Percentiles rank a stretch among this genome's conserved stretches.
phyloP scores from a whole-genome alignment of 345 rosid genomes.

The Theobroma cacao region DNA sequence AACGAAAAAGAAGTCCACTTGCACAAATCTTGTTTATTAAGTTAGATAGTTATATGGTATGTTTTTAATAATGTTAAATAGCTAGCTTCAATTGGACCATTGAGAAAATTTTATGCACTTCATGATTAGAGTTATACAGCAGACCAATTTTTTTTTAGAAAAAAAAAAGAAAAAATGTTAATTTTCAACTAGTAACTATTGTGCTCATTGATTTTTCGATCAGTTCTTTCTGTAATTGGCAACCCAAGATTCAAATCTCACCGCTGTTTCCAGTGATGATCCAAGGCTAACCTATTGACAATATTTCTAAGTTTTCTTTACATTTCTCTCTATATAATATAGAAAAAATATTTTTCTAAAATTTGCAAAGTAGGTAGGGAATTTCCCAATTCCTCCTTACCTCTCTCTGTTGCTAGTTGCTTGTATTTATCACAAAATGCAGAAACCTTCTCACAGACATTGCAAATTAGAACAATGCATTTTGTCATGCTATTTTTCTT shows the following conservation, averaged over 20 bases:
- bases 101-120: background rate
- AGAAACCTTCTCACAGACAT: too few relatives aligned
- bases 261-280: background rate
- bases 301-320: background rate
- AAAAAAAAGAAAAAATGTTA: too few relatives aligned
- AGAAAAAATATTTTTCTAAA: too few relatives aligned
- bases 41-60: background rate
- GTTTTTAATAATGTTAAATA: conserved; percentile 1
- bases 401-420: too few relatives aligned
- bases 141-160: background rate
- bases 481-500: too few relatives aligned
- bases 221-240: background rate
- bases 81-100: background rate
- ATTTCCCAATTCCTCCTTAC: too few relatives aligned
- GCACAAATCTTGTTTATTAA: conserved; percentile 5
- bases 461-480: too few relatives aligned
- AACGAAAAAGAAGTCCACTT: background rate
- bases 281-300: background rate
- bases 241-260: background rate
- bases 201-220: background rate
- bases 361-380: too few relatives aligned
- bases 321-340: too few relatives aligned
- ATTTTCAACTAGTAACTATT: background rate
- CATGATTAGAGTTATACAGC: background rate
- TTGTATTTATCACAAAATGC: too few relatives aligned